Base-by-base conservation (phyloP, 345 rosid genomes). In the Hypericum perforatum region DNA sequence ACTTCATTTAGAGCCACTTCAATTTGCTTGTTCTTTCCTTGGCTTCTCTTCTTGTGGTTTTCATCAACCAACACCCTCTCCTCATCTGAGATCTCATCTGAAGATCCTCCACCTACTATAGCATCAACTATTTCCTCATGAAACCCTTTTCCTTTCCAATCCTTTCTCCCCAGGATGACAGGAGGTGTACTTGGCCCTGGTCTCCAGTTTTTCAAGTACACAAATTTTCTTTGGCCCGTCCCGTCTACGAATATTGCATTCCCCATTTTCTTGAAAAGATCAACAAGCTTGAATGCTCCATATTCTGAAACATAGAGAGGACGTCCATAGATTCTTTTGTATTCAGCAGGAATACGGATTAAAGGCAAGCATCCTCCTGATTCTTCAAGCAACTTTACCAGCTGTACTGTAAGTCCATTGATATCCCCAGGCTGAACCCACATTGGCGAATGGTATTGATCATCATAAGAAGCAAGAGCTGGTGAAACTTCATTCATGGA, bases 351-450 rank as follows among this genome's bases (percentile, higher is more conserved):
- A 75, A 94, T 70, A 53, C 82, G 94, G 53, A 59, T 70, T 49
- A 94, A 71, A 61, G 82, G 94, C 68, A 94, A 61, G 69, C 77
- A 69, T 14, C 99, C 99, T 62, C 94, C 97, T 0, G 84, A 82
- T 43, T 82, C 80, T 67, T 89, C 89, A 38, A 94, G 80, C 69
- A 94, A 67, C 76, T 82, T 94, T 42, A 89, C 78, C 44, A 94
- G 51, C 68, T 86, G 95, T 12, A 70, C 69, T 68, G 79, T 94
- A 58, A 94, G 58, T 41, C 99, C 95, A 16, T 80, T 84, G 12
- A 88, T 57, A 62, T 85, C 97, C 43, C 99, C 99, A 2, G 96
- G 98, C 52, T 85, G 94, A 5, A 85, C 90, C 94, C 95, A 88
- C 84, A 79, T 73, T 2, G 75, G 62, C 0, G 82, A 66, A 71